Base-by-base conservation (phyloP, 768 basidiomycete species). In the Agrocybe chaxingu region DNA sequence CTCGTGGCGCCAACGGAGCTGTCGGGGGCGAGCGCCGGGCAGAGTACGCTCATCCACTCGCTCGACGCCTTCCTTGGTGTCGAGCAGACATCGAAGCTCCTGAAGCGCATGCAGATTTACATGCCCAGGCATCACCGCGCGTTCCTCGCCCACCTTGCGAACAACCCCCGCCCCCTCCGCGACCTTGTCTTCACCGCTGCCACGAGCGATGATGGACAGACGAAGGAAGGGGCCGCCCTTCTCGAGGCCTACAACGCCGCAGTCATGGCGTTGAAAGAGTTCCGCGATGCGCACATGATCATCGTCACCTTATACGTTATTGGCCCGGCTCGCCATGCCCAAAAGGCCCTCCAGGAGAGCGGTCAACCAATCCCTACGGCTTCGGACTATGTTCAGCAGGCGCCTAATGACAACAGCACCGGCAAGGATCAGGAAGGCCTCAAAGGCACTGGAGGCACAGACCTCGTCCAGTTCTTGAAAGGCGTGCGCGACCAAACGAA, bases 71-170 rank as follows among this genome's bases (percentile, higher is more conserved):
- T 89, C 61, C 73, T 90, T 7, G 85, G 86, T 9, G 72, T 89
- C 5, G 81, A 86, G 8, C 38, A 42, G n/a, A 33, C 45, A 45
- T 57, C 57, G 3, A 62, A 80, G 6, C 84, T 90, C 62, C 76
- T 92, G 48, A 71, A 78, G 43, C 77, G 85, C 32, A 90, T 92
- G 89, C 79, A 86, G 47, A 66, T 70, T 6, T 92, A 93, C 67
- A 93, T 93, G 91, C 89, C 91, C 5, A 76, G 81, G 8, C 81
- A 84, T 55, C 90, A 92, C 62, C 84, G 89, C 24, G 70, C 78
- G n/a, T 92, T 92, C 69, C 70, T 93, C 24, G 72, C 70, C 45
- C 87, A 91, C 62, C 78, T 93, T 24, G 64, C 74, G 8, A 63
- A 70, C 8, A 80, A 77, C 49, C 82, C 83, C 2, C 77, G 84